A percentile compares a stretch with the other conserved stretches of the same genome.
These are phyloP conservation scores for Lyophyllum shimeji DNA, from an alignment of 768 basidiomycete genomes.

Conservation along the genomic window DNA sequence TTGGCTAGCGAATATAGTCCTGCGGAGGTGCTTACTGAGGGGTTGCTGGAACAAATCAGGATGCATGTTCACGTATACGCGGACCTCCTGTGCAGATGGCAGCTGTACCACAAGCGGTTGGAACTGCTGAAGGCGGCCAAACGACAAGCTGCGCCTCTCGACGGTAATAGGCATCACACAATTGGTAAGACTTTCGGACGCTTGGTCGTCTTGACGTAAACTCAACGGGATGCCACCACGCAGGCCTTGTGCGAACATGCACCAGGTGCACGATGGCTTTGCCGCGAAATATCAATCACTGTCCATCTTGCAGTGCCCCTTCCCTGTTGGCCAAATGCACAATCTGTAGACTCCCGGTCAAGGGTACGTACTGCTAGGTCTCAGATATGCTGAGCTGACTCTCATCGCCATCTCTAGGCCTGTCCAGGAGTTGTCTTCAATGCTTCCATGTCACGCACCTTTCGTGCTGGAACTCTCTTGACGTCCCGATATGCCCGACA, in stretches of 20 bases:
- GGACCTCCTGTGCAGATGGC: conserved; percentile 75
- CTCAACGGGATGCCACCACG: not conserved
- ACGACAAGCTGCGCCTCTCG: conserved; percentile 18
- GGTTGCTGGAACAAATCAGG: conserved; percentile 41
- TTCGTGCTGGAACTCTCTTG: conserved; percentile 56
- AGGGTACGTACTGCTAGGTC: conserved; percentile 42
- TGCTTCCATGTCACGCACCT: conserved; percentile 69
- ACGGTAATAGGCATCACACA: conserved; percentile 24
- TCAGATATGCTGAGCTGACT: not conserved
- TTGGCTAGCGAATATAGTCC: conserved; percentile 11
- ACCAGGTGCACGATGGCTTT: conserved; percentile 37
- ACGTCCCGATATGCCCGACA: conserved; percentile 55
- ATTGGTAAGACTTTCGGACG: conserved; percentile 32
- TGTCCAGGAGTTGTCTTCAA: conserved; percentile 58
- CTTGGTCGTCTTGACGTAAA: not conserved
- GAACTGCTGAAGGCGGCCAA: conserved; percentile 72
- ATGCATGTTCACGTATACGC: conserved; percentile 70
- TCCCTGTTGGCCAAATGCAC: conserved; percentile 56
- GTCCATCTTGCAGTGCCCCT: conserved; percentile 41
- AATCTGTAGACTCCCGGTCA: conserved; percentile 74
- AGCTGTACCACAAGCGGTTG: conserved; percentile 64
- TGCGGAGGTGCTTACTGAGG: conserved; percentile 29
- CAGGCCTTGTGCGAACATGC: conserved; percentile 53
- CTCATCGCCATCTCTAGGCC: conserved; percentile 38
- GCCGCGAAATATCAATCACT: conserved; percentile 34